Conservation (phyloP, 164 flowering plant species). For the Warburgia ugandensis region DNA sequence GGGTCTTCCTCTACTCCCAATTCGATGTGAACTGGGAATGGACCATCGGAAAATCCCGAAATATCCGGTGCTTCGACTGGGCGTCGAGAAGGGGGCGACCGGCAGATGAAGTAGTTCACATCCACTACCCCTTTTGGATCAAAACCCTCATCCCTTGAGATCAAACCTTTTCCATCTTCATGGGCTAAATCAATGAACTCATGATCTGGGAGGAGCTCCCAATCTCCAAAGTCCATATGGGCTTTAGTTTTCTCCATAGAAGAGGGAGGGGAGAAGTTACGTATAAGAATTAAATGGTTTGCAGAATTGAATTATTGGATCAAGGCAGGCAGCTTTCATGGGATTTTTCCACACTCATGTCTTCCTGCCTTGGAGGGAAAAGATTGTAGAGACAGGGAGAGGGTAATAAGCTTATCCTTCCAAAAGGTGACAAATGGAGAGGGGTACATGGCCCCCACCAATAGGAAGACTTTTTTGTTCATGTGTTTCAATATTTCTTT, state of each 20-base stretch:
- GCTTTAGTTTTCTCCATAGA: constrained; percentile 10
- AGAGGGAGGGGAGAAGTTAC: not conserved
- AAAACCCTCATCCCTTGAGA: constrained; percentile 5
- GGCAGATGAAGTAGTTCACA: constrained; percentile 38
- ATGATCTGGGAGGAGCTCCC: constrained; percentile 41
- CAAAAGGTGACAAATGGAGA: constrained; percentile 23
- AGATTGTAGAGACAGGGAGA: constrained; percentile 6
- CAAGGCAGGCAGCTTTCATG: constrained; percentile 21
- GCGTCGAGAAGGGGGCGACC: constrained; percentile 14
- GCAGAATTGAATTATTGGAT: constrained; percentile 18
- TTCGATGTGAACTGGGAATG: constrained; percentile 3
- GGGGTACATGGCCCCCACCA: constrained; percentile 26
- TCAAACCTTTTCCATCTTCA: not conserved
- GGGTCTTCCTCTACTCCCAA: constrained; percentile 6
- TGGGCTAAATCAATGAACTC: constrained; percentile 23
- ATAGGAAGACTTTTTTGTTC: constrained; percentile 2
- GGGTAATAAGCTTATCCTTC: constrained; percentile 25
- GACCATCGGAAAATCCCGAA: constrained; percentile 5
- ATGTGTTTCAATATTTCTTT: constrained; percentile 23
- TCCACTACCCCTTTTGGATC: constrained; percentile 19
- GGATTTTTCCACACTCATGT: constrained; percentile 12
- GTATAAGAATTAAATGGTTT: not conserved
- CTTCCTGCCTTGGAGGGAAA: constrained; percentile 20
- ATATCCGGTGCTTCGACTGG: not conserved
- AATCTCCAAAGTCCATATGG: constrained; percentile 45